Evolutionary conservation across 768 basidiomycete genomes (phyloP), one percentile per base, ranked within the genome.

Genomic region (Cystobasidium ongulense): DNA sequence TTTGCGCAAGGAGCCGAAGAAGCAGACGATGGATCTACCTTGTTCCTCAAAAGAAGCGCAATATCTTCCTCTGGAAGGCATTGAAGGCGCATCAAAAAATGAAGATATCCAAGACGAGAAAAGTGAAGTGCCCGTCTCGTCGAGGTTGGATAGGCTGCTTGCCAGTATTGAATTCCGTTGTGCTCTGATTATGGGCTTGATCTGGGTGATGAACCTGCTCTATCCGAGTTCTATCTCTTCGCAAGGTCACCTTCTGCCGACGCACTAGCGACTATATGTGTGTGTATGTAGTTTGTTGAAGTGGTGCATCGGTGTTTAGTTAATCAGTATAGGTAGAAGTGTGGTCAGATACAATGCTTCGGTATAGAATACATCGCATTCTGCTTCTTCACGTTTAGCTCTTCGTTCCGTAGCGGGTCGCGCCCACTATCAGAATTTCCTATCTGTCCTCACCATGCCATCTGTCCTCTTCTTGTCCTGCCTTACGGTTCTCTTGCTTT

Each of bases 1-100:
- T 27, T 83, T 83, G 50, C 82, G 82, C n/a, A 80, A 80, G 64
- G 77, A 78, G 18, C 80, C 80, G 68, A 78, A 76, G 64, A 74
- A 15, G 0, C 50, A 25, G 66, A 61, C 77, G 74, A 1, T n/a
- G 15, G 3, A 11, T 17, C 46, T 50, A 25, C 36, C 63, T 31
- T 64, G 31, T 25, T 36, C 63, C n/a, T 25, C 35, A 39, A 36
- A 35, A 8, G 63, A 35, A 46, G 41, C 33, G 23, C 36, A 38
- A 18, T 64, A 64, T 46, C n/a, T 64, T 3, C 63, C 63, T 64
- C 29, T 64, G 27, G 36, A 10, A 25, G 39, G 31, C 31, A 38
- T 64, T 29, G 39, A 38, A 23, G 11, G 33, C 11, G 63, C 23
- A 7, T 59, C 57, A 2, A 59, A 17, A 13, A 29, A 17, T 11